Percentiles rank a stretch among this genome's conserved stretches.
Evolutionary conservation across 768 basidiomycete genomes (phyloP).

Genomic region (Mrakia gelida): DNA sequence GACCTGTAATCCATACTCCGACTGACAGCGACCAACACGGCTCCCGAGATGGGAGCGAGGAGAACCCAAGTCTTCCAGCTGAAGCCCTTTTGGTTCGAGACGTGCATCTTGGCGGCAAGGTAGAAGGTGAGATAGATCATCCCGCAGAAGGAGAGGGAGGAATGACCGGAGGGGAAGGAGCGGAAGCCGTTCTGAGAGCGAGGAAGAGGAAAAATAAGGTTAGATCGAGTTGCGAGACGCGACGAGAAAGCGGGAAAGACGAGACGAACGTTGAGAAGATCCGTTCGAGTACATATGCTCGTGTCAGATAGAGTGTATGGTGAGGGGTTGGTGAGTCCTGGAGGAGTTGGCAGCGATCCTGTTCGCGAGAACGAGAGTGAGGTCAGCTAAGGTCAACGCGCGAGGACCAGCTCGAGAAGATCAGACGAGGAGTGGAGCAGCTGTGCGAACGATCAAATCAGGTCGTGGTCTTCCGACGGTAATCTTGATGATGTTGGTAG

Average conservation of each 20-base stretch:
- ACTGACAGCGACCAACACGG: constrained; percentile 49
- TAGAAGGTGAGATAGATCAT: constrained; percentile 84
- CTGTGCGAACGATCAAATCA: constrained; percentile 40
- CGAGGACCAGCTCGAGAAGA: too few species aligned
- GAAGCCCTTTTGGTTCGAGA: constrained; percentile 76
- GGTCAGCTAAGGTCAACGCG: too few species aligned
- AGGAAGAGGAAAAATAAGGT: too few species aligned
- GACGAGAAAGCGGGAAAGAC: too few species aligned
- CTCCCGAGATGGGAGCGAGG: constrained; percentile 63
- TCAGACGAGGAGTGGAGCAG: constrained; percentile 49
- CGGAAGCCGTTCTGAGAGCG: constrained; percentile 62
- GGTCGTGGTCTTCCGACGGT: constrained; percentile 81
- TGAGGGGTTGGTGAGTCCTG: constrained; percentile 43
- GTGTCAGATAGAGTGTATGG: constrained; percentile 65
- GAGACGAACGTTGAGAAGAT: constrained; percentile 45
- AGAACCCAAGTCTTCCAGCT: constrained; percentile 68
- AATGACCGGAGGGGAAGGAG: constrained; percentile 30
- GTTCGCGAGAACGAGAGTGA: constrained; percentile 47
- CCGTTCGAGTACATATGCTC: constrained; percentile 71
- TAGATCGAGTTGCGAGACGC: too few species aligned
- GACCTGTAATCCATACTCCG: constrained; percentile 40
- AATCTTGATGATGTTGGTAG: constrained; percentile 49
- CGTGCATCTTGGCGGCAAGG: constrained; percentile 82
- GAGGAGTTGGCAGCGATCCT: constrained; percentile 48
- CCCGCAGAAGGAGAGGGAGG: constrained; percentile 80